phyloP scores from a whole-genome alignment of 306 rosid species.

The Cyamopsis tetragonoloba region DNA sequence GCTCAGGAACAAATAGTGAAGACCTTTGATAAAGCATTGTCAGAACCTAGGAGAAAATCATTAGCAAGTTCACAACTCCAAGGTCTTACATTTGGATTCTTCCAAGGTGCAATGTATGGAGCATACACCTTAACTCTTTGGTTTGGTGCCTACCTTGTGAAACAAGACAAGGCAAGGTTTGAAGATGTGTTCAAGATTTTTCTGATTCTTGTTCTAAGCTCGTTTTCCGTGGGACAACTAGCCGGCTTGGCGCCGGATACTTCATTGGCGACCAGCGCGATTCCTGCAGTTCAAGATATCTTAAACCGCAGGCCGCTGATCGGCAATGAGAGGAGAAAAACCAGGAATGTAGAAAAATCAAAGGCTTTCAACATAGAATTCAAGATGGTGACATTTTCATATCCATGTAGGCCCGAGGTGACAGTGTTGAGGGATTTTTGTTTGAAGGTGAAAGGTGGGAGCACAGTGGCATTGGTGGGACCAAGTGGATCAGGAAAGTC shows the following conservation, averaged over 20 bases:
- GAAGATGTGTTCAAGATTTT: constrained; percentile 66
- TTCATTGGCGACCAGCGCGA: constrained; percentile 60
- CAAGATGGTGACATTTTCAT: constrained; percentile 77
- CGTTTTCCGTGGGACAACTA: constrained; percentile 88
- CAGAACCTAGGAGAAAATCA: constrained; percentile 60
- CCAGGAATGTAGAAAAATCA: constrained; percentile 44
- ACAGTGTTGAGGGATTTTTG: constrained; percentile 61
- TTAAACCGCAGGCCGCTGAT: constrained; percentile 65
- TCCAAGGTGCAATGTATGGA: constrained; percentile 82
- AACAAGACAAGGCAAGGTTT: constrained; percentile 43
- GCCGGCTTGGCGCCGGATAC: constrained; percentile 94
- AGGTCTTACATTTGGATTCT: constrained; percentile 65
- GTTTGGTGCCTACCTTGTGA: constrained; percentile 66
- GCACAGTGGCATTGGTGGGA: constrained; percentile 80
- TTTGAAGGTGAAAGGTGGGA: constrained; percentile 63
- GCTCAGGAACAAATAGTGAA: constrained; percentile 73
- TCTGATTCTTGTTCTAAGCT: constrained; percentile 90
- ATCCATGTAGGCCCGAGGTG: constrained; percentile 79
- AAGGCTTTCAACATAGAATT: constrained; percentile 57
- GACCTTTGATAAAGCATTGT: constrained; percentile 65
- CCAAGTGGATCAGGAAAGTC: constrained; percentile 93
- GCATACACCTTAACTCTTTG: constrained; percentile 78
- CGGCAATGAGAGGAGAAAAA: constrained; percentile 26
- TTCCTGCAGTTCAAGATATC: constrained; percentile 68
- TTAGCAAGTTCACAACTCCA: constrained; percentile 57